phyloP scores from a whole-genome alignment of 108 stramenopile species.

The Cyclotella atomus region DNA sequence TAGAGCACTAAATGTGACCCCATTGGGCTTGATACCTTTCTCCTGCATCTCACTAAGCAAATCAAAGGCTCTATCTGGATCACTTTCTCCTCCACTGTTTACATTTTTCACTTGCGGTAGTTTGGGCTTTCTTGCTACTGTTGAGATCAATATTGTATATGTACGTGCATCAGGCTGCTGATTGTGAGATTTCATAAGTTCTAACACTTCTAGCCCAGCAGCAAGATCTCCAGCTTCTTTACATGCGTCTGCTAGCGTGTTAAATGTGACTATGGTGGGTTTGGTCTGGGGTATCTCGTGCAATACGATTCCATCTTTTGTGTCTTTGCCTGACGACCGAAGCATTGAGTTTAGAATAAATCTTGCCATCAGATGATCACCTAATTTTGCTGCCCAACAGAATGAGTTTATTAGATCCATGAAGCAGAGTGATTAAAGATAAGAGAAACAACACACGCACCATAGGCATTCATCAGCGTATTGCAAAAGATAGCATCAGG shows the following conservation, averaged over 20 bases:
- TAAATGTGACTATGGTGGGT: constrained; percentile 84
- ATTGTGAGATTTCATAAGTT: constrained; percentile 43
- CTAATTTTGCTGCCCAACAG: too few relatives aligned
- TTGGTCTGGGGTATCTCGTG: constrained; percentile 53
- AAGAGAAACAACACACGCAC: too few relatives aligned
- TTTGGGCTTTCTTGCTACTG: constrained; percentile 60
- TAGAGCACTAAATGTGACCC: constrained; percentile 85
- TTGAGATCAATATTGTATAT: constrained; percentile 84
- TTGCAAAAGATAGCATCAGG: constrained; percentile 88
- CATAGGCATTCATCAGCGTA: constrained; percentile 87
- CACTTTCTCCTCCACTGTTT: constrained; percentile 55
- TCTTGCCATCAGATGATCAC: constrained; percentile 60
- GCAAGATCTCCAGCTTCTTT: constrained; percentile 77
- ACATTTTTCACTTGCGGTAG: constrained; percentile 51
- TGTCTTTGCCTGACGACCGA: background rate
- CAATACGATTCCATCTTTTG: too few relatives aligned
- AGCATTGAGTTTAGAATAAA: constrained; percentile 74
- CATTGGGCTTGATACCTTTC: constrained; percentile 72
- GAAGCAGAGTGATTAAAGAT: too few relatives aligned
- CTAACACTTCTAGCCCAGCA: constrained; percentile 60
- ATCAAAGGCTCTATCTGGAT: constrained; percentile 78
- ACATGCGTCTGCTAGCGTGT: constrained; percentile 85
- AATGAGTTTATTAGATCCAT: too few relatives aligned
- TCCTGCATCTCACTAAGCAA: constrained; percentile 73
- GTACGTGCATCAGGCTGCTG: constrained; percentile 73